Conservation (phyloP, 2,329 filamentous ascomycete genomes). For the Pyrenophora tritici-repentis region DNA sequence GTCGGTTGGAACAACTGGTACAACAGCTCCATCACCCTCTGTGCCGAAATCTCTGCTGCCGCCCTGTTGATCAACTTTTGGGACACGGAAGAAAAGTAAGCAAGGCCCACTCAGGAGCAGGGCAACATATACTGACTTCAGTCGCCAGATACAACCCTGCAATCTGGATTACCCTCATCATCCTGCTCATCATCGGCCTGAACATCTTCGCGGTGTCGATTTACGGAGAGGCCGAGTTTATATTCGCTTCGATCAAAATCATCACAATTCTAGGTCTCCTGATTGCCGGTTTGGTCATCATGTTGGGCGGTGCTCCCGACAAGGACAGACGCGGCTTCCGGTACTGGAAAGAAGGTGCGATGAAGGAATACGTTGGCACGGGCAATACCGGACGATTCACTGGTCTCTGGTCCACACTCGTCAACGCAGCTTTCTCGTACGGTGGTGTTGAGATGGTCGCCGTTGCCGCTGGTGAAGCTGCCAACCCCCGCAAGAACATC, state of each 20-base stretch:
- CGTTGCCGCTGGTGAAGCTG: slow-evolving; percentile 46
- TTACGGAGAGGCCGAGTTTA: slow-evolving; percentile 55
- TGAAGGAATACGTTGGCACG: slow-evolving; percentile 54
- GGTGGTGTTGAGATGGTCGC: slow-evolving; percentile 46
- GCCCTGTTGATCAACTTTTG: slow-evolving; percentile 42
- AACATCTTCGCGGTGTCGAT: slow-evolving; percentile 46
- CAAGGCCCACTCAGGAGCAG: background rate
- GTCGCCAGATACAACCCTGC: slow-evolving; percentile 18
- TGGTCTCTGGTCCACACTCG: slow-evolving; percentile 60
- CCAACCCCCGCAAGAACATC: slow-evolving; percentile 49
- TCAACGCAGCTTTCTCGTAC: slow-evolving; percentile 56
- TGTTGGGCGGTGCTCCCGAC: slow-evolving; percentile 45
- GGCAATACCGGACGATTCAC: slow-evolving; percentile 67
- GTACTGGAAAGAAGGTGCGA: slow-evolving; percentile 70
- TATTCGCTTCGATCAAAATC: slow-evolving; percentile 58
- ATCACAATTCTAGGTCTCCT: slow-evolving; percentile 44
- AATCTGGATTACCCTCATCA: slow-evolving; percentile 45
- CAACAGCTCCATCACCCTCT: slow-evolving; percentile 42
- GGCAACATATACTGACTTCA: background rate
- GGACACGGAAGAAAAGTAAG: slow-evolving; percentile 35
- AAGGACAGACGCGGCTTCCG: slow-evolving; percentile 59
- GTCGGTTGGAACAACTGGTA: slow-evolving; percentile 38
- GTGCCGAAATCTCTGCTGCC: slow-evolving; percentile 45
- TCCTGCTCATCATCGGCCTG: slow-evolving; percentile 40
- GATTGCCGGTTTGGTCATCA: slow-evolving; percentile 38